phyloP scores from a whole-genome alignment of 2,329 filamentous ascomycete species.

The Rhexocercosporidium sp. region DNA sequence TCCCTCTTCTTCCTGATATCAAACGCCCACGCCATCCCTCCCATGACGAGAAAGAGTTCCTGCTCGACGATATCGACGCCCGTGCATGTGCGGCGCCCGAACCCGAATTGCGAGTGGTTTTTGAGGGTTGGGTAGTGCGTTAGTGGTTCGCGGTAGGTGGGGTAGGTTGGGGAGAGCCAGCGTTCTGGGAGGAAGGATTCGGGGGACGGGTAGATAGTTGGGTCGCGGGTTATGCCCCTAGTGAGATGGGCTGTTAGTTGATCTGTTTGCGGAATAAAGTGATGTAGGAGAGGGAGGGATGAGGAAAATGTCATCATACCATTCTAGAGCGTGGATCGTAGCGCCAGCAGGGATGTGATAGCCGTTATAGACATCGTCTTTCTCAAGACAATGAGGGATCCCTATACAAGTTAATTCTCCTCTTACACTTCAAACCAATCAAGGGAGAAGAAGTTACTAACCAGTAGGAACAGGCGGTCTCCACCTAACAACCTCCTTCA shows the following conservation, averaged over 20 bases:
- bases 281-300: not conserved
- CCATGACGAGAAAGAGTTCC: constrained; percentile 58
- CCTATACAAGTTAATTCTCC: constrained; percentile 26
- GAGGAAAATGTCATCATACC: constrained; percentile 45
- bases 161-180: constrained; percentile 66
- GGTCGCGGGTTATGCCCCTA: constrained; percentile 63
- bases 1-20: constrained; percentile 43
- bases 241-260: not conserved
- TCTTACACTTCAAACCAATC: too few relatives aligned
- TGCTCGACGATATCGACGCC: constrained; percentile 67
- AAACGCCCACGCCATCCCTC: constrained; percentile 56
- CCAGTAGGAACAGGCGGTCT: constrained; percentile 59
- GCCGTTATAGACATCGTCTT: constrained; percentile 51
- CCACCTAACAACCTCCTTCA: constrained; percentile 50
- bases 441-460: constrained; percentile 30
- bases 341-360: constrained; percentile 51
- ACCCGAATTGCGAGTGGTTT: constrained; percentile 68
- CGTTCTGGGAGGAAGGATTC: constrained; percentile 66
- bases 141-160: constrained; percentile 69
- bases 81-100: constrained; percentile 65
- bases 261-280: not conserved
- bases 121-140: constrained; percentile 66
- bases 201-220: constrained; percentile 64
- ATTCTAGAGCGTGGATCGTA: constrained; percentile 55
- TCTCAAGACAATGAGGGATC: constrained; percentile 46